phyloP scores from a whole-genome alignment of 2,329 filamentous ascomycete genomes.

The Diplocarpon rosae region DNA sequence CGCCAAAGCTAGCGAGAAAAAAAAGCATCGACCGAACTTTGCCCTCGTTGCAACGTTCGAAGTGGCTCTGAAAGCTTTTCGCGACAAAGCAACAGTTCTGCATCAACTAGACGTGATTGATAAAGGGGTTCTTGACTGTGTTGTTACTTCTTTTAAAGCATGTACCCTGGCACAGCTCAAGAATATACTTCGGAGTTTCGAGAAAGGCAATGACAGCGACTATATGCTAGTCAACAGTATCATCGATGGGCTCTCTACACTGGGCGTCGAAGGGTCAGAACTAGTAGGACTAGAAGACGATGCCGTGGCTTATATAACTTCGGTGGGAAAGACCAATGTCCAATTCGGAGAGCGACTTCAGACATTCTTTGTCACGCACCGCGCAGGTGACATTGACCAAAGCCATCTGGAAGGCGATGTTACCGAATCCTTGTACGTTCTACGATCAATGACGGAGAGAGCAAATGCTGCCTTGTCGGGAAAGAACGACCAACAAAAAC shows the following conservation, averaged over 20 bases:
- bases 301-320: slow-evolving; percentile 7
- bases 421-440: slow-evolving; percentile 12
- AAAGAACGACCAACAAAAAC: slow-evolving; percentile 16
- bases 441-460: slow-evolving; percentile 15
- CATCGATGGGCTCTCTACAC: slow-evolving; percentile 18
- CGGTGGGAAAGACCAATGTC: slow-evolving; percentile 3
- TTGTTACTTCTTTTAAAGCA: slow-evolving; percentile 11
- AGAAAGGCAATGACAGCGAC: slow-evolving; percentile 6
- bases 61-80: slow-evolving; percentile 14
- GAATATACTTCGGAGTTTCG: slow-evolving; percentile 10
- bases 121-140: slow-evolving; percentile 10
- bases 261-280: slow-evolving; percentile 10
- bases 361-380: slow-evolving; percentile 17
- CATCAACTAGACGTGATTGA: slow-evolving; percentile 16
- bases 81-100: slow-evolving; percentile 10
- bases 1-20: slow-evolving; percentile 14
- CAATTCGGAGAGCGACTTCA: slow-evolving; percentile 14
- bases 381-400: neutral
- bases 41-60: slow-evolving; percentile 17
- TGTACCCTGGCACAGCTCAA: slow-evolving; percentile 17
- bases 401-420: slow-evolving; percentile 9
- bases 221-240: slow-evolving; percentile 14
- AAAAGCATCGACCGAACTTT: slow-evolving; percentile 16
- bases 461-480: slow-evolving; percentile 6
- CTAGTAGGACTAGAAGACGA: slow-evolving; percentile 11